Percentiles rank a stretch among this genome's conserved stretches.
phyloP scores from a whole-genome alignment of 371 early-diverging fungal species.

The Rhizopus microsporus region DNA sequence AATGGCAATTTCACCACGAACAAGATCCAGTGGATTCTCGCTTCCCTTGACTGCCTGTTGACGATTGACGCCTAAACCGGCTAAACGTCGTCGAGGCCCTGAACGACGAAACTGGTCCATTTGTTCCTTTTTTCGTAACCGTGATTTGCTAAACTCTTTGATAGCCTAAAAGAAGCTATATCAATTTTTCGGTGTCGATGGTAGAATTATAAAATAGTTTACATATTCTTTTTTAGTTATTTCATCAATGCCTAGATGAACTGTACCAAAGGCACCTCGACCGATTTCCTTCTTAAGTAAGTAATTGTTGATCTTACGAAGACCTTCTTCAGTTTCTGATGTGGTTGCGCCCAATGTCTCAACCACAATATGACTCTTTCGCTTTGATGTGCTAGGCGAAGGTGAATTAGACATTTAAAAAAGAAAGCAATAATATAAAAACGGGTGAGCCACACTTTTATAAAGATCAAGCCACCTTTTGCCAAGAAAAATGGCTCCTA shows the following conservation, averaged over 20 bases:
- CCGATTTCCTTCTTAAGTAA: slow-evolving; percentile 76
- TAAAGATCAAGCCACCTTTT: slow-evolving; percentile 1
- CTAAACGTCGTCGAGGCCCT: slow-evolving; percentile 32
- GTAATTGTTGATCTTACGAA: slow-evolving; percentile 81
- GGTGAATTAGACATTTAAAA: slow-evolving; percentile 5
- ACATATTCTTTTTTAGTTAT: slow-evolving; percentile 58
- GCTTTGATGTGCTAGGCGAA: slow-evolving; percentile 12
- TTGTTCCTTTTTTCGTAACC: slow-evolving; percentile 74
- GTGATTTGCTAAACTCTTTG: slow-evolving; percentile 90
- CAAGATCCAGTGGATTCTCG: slow-evolving; percentile 77
- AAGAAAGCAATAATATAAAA: background rate
- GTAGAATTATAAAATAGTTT: slow-evolving; percentile 9
- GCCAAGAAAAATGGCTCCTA: background rate
- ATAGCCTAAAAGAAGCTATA: slow-evolving; percentile 66
- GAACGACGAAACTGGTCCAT: slow-evolving; percentile 52
- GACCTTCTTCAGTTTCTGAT: slow-evolving; percentile 68
- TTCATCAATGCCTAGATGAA: slow-evolving; percentile 74
- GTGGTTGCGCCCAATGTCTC: slow-evolving; percentile 76
- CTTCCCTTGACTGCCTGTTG: slow-evolving; percentile 5
- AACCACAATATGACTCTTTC: slow-evolving; percentile 37
- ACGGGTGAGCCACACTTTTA: too few species aligned
- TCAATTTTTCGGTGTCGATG: slow-evolving; percentile 3
- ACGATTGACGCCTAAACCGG: slow-evolving; percentile 37
- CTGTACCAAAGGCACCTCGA: slow-evolving; percentile 88
- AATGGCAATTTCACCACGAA: slow-evolving; percentile 91